Base-by-base conservation (phyloP, 2,329 filamentous ascomycete species). In the Parasarocladium wereldwijsianum region DNA sequence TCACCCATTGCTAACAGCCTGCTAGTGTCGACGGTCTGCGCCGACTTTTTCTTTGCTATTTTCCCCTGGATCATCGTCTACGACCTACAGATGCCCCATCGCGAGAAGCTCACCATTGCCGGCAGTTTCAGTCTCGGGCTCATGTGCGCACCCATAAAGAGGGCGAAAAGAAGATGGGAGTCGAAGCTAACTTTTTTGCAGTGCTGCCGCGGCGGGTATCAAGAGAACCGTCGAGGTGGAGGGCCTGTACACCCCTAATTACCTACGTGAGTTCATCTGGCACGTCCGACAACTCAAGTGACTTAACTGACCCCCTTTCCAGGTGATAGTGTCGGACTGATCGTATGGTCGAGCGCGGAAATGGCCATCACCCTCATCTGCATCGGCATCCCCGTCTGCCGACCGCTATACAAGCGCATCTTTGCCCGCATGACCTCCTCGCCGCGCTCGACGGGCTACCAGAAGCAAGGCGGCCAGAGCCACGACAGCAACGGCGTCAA, bases 21-120 rank as follows among this genome's bases (percentile, higher is more conserved):
- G 16, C 6, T 12, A 33, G 31, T 28, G 10, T 17, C 26, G 3
- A 17, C 15, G 3, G 37, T 49, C n/a, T 29, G 45, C 2, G 41
- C 41, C 33, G 52, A 55, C 32, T 49, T 55, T 27, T 49, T 49
- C 33, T 52, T 51, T 27, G 50, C 50, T 26, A 31, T 46, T 4
- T 50, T 57, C 11, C 55, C 55, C 0, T 58, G 55, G 53, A 44
- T 55, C 6, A 42, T 59, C n/a, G 44, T 58, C 15, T 57, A 53
- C 54, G 46, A 49, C 4, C 36, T 58, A 8, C 50, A 53, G 15
- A 59, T 59, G 52, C 48, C 51, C 13, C 47, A 44, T 12, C 44
- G 51, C 8, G 56, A 60, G 27, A 58, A 58, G 40, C 42, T 57
- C 17, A 47, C 52, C 25, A 44, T 60, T 10, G 47, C 51, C 2